Evolutionary conservation across 2,329 filamentous ascomycete genomes (phyloP), one percentile per base, ranked within the genome.

Genomic region (Penicillium sp.): DNA sequence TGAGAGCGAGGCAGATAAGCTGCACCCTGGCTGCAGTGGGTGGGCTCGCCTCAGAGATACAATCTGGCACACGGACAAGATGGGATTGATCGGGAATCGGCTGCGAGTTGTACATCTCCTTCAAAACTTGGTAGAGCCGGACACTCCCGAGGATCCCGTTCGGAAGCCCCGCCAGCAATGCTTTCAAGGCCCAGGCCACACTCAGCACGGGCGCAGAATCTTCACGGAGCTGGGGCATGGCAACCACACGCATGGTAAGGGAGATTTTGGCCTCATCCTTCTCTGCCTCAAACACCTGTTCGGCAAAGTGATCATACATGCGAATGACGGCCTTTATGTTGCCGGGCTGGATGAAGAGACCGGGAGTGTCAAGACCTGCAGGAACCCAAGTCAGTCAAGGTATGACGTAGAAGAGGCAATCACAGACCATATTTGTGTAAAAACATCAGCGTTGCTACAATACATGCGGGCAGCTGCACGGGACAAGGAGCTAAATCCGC

Each of bases 221-320:
- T 57, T 56, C 5, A 68, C 64, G 7, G 51, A 56, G 30, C 19
- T 13, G 35, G 1, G 73, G 71, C 54, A 74, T 67, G 13, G 66
- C 57, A 35, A 66, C 61, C 36, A 67, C 65, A 38, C 72, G 66
- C 58, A 69, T 65, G 3, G 70, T 74, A 53, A 69, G 59, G 44
- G 70, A 64, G 34, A 74, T 73, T 44, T 59, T 67, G 40, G 59
- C 51, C 19, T 68, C 66, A 27, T 70, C 65, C 54, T 67, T 70
- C 27, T 74, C 73, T 0, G 66, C 71, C 1, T 67, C 62, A 2
- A 74, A 56, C 9, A 77, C 72, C 40, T 75, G 72, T 19, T 59
- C 56, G 13, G 75, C 74, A 60, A 72, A 77, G 45, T 74, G 63
- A 36, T 74, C 65, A 58, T 78, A 77, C 29, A 74, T 60, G n/a